phyloP scores from a whole-genome alignment of 129 eudicot genomes.

The Escallonia rubra region DNA sequence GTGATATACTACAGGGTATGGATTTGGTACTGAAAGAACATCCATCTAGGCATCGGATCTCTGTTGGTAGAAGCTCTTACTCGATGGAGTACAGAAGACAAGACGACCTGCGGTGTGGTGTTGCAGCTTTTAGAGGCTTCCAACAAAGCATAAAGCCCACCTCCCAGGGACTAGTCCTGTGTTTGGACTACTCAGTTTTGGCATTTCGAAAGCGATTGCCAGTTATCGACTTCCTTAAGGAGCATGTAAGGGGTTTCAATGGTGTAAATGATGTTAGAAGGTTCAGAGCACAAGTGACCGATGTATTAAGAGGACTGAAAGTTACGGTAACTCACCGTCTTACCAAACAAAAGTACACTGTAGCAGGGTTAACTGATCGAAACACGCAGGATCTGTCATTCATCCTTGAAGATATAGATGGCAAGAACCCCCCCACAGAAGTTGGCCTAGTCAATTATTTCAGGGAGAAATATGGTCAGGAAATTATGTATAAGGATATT shows the following conservation, averaged over 20 bases:
- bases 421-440: constrained; percentile 17
- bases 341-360: constrained; percentile 50
- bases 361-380: constrained; percentile 41
- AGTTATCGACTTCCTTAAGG: constrained; percentile 58
- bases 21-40: constrained; percentile 65
- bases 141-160: constrained; percentile 61
- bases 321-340: constrained; percentile 65
- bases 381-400: constrained; percentile 31
- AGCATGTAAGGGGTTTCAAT: constrained; percentile 31
- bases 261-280: constrained; percentile 21
- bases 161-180: constrained; percentile 49
- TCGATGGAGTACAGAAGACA: constrained; percentile 18
- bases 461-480: constrained; percentile 32
- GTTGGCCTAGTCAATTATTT: constrained; percentile 45
- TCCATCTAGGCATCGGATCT: constrained; percentile 39
- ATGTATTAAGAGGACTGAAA: constrained; percentile 46
- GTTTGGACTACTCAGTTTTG: constrained; percentile 56
- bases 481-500: constrained; percentile 25
- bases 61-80: constrained; percentile 47
- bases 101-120: constrained; percentile 49
- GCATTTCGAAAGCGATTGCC: constrained; percentile 60
- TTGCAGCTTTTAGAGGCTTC: constrained; percentile 61
- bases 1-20: constrained; percentile 58
- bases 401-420: constrained; percentile 39
- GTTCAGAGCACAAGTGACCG: constrained; percentile 13